Percentiles rank a stretch among this genome's conserved stretches.
Conservation (phyloP, 306 rosid species). For the Myrica gale region DNA sequence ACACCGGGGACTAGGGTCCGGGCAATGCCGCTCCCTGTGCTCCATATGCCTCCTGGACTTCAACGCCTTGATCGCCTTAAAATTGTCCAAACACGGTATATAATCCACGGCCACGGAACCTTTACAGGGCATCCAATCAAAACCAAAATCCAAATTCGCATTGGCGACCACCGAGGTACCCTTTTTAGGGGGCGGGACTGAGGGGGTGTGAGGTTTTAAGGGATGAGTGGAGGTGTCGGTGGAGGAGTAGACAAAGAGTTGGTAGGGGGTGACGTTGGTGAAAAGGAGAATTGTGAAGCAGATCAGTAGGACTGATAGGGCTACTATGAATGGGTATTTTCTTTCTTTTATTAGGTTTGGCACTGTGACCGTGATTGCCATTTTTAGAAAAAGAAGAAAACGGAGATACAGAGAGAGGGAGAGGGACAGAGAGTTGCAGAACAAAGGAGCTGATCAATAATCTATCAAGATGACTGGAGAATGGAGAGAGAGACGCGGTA, state of each 20-base stretch:
- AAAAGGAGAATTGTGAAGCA: constrained; percentile 50
- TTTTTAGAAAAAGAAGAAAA: constrained; percentile 7
- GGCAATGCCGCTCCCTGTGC: constrained; percentile 93
- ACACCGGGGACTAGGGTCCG: constrained; percentile 47
- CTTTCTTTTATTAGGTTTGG: constrained; percentile 43
- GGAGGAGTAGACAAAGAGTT: constrained; percentile 37
- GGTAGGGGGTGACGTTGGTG: constrained; percentile 40
- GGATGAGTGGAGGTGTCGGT: constrained; percentile 3
- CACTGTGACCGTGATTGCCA: constrained; percentile 42
- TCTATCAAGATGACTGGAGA: background rate
- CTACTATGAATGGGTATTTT: constrained; percentile 55
- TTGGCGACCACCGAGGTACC: background rate
- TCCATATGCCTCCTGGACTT: constrained; percentile 80
- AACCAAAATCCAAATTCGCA: background rate
- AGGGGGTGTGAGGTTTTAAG: constrained; percentile 22
- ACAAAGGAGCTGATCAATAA: background rate
- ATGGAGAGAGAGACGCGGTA: background rate
- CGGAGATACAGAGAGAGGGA: background rate
- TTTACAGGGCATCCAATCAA: constrained; percentile 62
- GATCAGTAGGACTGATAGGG: constrained; percentile 50
- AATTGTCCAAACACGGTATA: constrained; percentile 89
- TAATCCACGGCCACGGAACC: constrained; percentile 47
- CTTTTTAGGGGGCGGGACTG: constrained; percentile 1
- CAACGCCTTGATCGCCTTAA: constrained; percentile 64
- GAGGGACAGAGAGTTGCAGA: background rate